Evolutionary conservation across 2,329 filamentous ascomycete species (phyloP).

Genomic region (Bipolaris sorokiniana): DNA sequence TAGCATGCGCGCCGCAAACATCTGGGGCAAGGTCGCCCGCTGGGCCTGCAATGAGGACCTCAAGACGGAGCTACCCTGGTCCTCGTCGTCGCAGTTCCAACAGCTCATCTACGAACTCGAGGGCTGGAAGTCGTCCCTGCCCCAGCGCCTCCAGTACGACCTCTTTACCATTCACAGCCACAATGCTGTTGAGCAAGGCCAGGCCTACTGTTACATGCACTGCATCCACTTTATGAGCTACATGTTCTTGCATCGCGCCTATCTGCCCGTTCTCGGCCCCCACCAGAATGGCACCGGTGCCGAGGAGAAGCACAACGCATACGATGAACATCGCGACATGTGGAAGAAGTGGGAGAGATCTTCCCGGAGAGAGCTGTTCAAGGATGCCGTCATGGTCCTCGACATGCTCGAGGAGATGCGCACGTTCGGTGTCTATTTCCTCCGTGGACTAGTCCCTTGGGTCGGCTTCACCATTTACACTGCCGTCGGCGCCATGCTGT

Average conservation of each 20-base stretch:
- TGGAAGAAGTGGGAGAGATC: slow-evolving; percentile 49
- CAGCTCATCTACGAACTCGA: slow-evolving; percentile 45
- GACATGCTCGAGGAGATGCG: slow-evolving; percentile 53
- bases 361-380: slow-evolving; percentile 46
- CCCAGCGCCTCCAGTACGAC: slow-evolving; percentile 46
- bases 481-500: slow-evolving; percentile 50
- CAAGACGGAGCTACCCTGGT: slow-evolving; percentile 48
- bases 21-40: slow-evolving; percentile 51
- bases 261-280: slow-evolving; percentile 48
- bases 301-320: slow-evolving; percentile 43
- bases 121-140: slow-evolving; percentile 46
- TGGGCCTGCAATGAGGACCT: slow-evolving; percentile 50
- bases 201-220: slow-evolving; percentile 52
- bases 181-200: slow-evolving; percentile 51
- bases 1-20: slow-evolving; percentile 49
- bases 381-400: slow-evolving; percentile 46
- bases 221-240: slow-evolving; percentile 52
- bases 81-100: slow-evolving; percentile 44
- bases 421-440: slow-evolving; percentile 49
- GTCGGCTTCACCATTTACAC: slow-evolving; percentile 53
- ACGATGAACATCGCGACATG: slow-evolving; percentile 40
- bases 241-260: slow-evolving; percentile 52
- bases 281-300: slow-evolving; percentile 32
- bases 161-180: slow-evolving; percentile 49
- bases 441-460: slow-evolving; percentile 50